Base-by-base conservation (phyloP, 1,284 basidiomycete species). In the Lentinula novae-zelandiae region DNA sequence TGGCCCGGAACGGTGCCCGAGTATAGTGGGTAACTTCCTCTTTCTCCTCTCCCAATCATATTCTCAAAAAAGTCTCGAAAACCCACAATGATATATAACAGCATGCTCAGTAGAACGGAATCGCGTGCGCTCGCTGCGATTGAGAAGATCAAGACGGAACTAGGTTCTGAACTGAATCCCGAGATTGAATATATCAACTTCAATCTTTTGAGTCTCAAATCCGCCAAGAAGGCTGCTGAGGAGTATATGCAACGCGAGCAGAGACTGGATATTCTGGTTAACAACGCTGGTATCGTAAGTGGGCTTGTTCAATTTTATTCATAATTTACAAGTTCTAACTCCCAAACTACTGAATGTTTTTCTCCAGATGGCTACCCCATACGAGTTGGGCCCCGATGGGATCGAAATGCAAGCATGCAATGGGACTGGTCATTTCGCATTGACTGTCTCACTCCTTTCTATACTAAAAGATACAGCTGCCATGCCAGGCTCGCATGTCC, bases 251-350 rank as follows among this genome's bases (percentile, higher is more conserved):
- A 60, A 40, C 73, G 69, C 48, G 84, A 86, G 65, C 68, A 68
- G 15, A 73, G 80, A 39, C 68, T 85, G 44, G 84, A 50, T 50
- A 69, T 84, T n/a, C 69, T 85, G n/a, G 82, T 85, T 46, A 81
- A 84, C 64, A 84, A 85, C 63, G 83, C 82, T 63, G 81, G 75
- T 0, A 58, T 76, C 44, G 57, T 58, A 58, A 44, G 57, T 52
- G 9, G 6, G 7, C 42, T 17, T 15, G n/a, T 27, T 6, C 15
- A 27, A 42, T 12, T 1, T 27, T 0, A 27, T 27, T 3, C 27
- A 3, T 27, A 27, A 44, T 34, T 36, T 13, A 34, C 9, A 33
- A 9, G 17, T 33, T 15, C 49, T 17, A 53, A 12, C 27, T 52
- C 7, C 5, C 15, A 9, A 12, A 36, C 12, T 7, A 12, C 27